Conservation (phyloP, 768 basidiomycete species). For the Omphalotus guepiniiformis region DNA sequence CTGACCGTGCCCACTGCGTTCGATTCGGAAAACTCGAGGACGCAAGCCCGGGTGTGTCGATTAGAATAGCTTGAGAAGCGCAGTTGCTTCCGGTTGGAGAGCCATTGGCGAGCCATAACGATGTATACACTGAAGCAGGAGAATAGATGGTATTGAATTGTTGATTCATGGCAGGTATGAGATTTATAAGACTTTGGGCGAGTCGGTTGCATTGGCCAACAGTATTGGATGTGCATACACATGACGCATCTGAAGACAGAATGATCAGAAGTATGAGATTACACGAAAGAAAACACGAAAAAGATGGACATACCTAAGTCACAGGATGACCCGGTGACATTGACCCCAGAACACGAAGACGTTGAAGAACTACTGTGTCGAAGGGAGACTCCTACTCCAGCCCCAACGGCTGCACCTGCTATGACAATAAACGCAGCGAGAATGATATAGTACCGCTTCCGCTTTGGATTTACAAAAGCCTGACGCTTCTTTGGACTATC, state of each 20-base stretch:
- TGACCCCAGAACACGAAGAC: conserved; percentile 32
- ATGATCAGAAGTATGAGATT: conserved; percentile 5
- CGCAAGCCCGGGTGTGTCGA: conserved; percentile 49
- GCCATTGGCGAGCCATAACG: conserved; percentile 49
- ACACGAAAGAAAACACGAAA: background rate
- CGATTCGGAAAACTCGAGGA: conserved; percentile 39
- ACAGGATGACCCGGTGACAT: conserved; percentile 47
- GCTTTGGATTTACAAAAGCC: background rate
- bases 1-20: conserved; percentile 53
- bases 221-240: conserved; percentile 49
- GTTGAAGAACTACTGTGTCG: conserved; percentile 19
- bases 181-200: conserved; percentile 46
- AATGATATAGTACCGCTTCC: conserved; percentile 16
- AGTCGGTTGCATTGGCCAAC: conserved; percentile 45
- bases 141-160: conserved; percentile 46
- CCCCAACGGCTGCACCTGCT: conserved; percentile 36
- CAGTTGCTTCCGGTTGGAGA: conserved; percentile 41
- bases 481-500: background rate
- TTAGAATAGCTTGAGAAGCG: conserved; percentile 45
- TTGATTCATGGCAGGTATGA: conserved; percentile 46
- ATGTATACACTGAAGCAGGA: conserved; percentile 35
- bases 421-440: conserved; percentile 31
- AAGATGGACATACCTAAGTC: conserved; percentile 47
- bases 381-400: conserved; percentile 41
- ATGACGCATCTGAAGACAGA: conserved; percentile 48